Percentiles rank a stretch among this genome's conserved stretches.
Evolutionary conservation across 2,329 filamentous ascomycete genomes (phyloP).

Genomic region (Aspergillus sp.): DNA sequence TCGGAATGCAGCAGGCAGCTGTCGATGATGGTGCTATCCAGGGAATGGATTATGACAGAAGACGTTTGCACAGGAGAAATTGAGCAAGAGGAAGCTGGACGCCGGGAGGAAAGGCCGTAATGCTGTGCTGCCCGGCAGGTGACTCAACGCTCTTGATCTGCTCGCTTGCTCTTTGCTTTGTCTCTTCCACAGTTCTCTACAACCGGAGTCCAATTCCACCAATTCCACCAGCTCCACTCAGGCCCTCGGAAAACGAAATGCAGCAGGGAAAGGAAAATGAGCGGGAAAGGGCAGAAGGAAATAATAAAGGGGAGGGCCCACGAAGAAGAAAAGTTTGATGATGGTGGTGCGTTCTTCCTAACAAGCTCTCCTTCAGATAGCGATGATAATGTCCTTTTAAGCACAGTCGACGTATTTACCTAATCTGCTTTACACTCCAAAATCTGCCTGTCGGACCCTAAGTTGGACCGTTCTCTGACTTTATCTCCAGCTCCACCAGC

Average conservation of each 20-base stretch:
- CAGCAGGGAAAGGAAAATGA: not conserved
- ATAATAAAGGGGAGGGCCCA: slow-evolving; percentile 6
- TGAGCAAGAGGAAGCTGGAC: not conserved
- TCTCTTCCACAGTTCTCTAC: not conserved
- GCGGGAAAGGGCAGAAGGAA: not conserved
- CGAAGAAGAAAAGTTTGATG: slow-evolving; percentile 5
- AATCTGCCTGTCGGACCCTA: slow-evolving; percentile 12
- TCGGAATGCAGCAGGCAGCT: slow-evolving; percentile 1
- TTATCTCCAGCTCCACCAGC: slow-evolving; percentile 32
- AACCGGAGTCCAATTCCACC: not conserved
- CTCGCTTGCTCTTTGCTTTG: not conserved
- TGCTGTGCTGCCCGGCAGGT: slow-evolving; percentile 5
- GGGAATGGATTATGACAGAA: slow-evolving; percentile 3
- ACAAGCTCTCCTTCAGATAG: not conserved
- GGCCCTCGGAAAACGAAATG: not conserved
- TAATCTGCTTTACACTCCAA: slow-evolving; percentile 16
- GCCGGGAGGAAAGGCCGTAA: not conserved
- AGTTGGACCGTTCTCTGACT: slow-evolving; percentile 20
- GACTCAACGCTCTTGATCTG: slow-evolving; percentile 1
- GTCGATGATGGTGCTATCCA: slow-evolving; percentile 7
- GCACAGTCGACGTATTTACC: slow-evolving; percentile 15
- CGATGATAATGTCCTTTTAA: slow-evolving; percentile 5
- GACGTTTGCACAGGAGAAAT: not conserved
- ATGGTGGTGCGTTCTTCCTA: not conserved
- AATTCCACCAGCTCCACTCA: not conserved